These are phyloP conservation scores for Oryza punctata DNA, from an alignment of 176 grass and related monocot species.

Conservation along the genomic window DNA sequence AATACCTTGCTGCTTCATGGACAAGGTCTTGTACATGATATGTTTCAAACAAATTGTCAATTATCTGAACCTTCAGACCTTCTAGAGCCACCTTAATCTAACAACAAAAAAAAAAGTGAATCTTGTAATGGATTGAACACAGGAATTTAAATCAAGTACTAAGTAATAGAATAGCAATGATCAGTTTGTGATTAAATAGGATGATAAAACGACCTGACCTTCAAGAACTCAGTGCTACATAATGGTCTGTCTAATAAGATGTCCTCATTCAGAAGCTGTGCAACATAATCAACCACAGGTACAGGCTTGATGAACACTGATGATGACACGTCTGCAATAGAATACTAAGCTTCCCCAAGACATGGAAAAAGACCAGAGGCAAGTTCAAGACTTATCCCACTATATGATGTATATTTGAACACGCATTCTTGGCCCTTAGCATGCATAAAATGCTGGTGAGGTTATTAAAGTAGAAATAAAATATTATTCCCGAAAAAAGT, in stretches of 20 bases:
- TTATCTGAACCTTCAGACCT: conserved; percentile 53
- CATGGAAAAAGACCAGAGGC: background rate
- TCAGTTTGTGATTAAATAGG: background rate
- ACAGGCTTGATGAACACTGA: conserved; percentile 54
- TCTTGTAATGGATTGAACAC: background rate
- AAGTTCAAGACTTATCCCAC: background rate
- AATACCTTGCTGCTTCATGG: conserved; percentile 44
- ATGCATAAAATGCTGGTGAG: background rate
- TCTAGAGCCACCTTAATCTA: conserved; percentile 51
- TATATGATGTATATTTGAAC: background rate
- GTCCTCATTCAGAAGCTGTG: conserved; percentile 49
- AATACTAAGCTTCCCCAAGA: background rate
- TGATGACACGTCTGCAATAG: conserved; percentile 45
- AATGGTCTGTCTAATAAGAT: conserved; percentile 46
- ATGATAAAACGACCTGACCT: conserved; percentile 27
- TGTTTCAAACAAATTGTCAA: conserved; percentile 38
- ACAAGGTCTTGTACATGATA: conserved; percentile 49
- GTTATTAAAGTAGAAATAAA: too few species aligned
- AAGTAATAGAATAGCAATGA: background rate
- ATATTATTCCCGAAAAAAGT: too few species aligned
- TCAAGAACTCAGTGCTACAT: conserved; percentile 53
- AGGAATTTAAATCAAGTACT: background rate
- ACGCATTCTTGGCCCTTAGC: background rate
- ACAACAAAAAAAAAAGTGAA: background rate
- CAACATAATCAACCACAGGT: conserved; percentile 49